Base-by-base conservation (phyloP, 805 yeast genomes). In the Wickerhamiella kurtzmanii region DNA sequence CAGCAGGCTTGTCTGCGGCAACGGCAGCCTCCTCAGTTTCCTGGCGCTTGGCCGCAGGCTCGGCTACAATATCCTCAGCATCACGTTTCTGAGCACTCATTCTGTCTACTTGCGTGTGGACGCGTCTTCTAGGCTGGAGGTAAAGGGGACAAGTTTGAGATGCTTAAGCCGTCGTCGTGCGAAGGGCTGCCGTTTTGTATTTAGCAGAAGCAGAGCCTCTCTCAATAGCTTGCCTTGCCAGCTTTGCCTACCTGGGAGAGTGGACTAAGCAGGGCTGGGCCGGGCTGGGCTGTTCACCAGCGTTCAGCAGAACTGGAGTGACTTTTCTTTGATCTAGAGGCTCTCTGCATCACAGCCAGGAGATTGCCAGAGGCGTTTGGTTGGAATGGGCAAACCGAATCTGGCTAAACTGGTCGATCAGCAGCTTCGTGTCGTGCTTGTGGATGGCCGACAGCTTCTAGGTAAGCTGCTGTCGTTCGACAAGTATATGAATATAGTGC, bases 391-490 rank as follows among this genome's bases (percentile, higher is more conserved):
- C 28, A 25, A 44, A 16, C 53, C 55, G 28, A 45, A 42, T 57
- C 61, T 74, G 60, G 73, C 87, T 16, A 88, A 82, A 57, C 71
- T 89, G 52, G 66, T 89, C 45, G 73, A 83, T 56, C 82, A 76
- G 65, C 73, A 84, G 48, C 75, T 92, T 46, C 74, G 80, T 46
- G 82, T 86, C 20, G 71, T 79, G 22, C 76, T 89, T 1, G 62
- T 76, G n/a, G 96, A 89, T 64, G 80, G 82, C 3, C 72, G 94
- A 39, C 79, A 77, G 40, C 76, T 83, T 53, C 70, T 79, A 4
- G 98, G 98, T 1, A 79, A 78, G 51, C 71, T 89, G 45, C 64
- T 88, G 52, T 87, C 97, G 5, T 89, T 85, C 62, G 98, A 92
- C 63, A 80, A 56, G 59, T 82, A 81, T 60, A 79, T 88, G 80